Conservation (phyloP, 345 rosid genomes). For the Boechera divaricarpa region DNA sequence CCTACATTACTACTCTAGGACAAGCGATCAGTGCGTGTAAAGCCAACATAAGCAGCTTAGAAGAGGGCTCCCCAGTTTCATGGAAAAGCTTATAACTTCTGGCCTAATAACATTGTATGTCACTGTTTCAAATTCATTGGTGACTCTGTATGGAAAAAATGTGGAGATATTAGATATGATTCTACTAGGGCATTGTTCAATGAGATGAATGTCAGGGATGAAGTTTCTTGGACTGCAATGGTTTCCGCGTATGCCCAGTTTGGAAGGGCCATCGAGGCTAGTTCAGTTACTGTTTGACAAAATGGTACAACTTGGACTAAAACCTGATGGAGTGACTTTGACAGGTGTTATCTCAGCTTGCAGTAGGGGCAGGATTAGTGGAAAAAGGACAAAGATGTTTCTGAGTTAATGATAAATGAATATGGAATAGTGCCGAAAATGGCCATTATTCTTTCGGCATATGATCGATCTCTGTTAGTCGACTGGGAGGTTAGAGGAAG, state of each 20-base stretch:
- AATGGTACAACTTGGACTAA: conserved; percentile 68
- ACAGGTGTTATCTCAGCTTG: conserved; percentile 91
- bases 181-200: conserved; percentile 62
- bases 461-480: conserved; percentile 92
- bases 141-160: conserved; percentile 87
- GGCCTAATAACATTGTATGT: conserved; percentile 64
- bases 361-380: conserved; percentile 90
- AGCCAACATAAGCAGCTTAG: conserved; percentile 87
- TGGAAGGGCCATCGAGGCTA: conserved; percentile 79
- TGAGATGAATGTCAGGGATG: conserved; percentile 78
- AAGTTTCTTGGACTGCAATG: conserved; percentile 93
- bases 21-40: conserved; percentile 90
- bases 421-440: conserved; percentile 61
- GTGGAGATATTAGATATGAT: conserved; percentile 76
- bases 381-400: conserved; percentile 76
- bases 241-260: conserved; percentile 86
- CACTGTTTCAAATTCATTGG: conserved; percentile 84
- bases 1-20: conserved; percentile 80
- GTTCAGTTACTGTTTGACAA: conserved; percentile 74
- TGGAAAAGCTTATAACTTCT: conserved; percentile 62
- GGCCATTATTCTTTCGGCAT: conserved; percentile 91
- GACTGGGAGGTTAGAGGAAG: conserved; percentile 88
- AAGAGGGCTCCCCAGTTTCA: conserved; percentile 94
- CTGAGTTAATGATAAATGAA: conserved; percentile 64
- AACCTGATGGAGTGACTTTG: conserved; percentile 91